Base-by-base conservation (phyloP, 805 yeast species). In the Kregervanrija fluxuum region DNA sequence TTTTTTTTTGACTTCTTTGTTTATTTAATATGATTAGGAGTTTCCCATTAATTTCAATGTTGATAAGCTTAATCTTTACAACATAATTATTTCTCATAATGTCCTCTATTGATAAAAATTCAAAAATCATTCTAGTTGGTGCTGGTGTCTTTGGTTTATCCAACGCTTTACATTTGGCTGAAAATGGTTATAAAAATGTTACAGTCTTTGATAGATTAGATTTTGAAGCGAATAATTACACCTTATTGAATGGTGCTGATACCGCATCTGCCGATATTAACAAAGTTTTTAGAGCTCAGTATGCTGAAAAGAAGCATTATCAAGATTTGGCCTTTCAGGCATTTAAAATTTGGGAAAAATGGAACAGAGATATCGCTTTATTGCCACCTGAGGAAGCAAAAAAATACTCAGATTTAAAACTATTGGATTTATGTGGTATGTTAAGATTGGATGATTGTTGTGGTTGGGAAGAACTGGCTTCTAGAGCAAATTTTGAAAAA, bases 91-190 rank as follows among this genome's bases (percentile, higher is more conserved):
- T 22, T 22, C 6, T 8, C 28, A 22, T 22, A 22, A 22, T 22
- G 28, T 22, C 8, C 28, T 22, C 28, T 2, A 22, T 22, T 22
- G 53, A 59, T 14, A 49, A 49, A 44, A 40, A 48, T n/a, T 42
- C 52, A 2, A 42, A 34, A 28, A 49, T 55, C 12, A 35, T 65
- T 28, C 62, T 74, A 38, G 65, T 71, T n/a, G 80, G 80, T n/a
- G 68, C 75, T 2, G 79, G 80, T 31, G 73, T 70, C 11, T 72
- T 72, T 53, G 80, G 80, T 2, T 57, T 75, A 13, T 70, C 78
- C 4, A 59, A 71, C 1, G 74, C 75, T 3, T 42, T 45, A 22
- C 49, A 53, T 8, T 36, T 56, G 35, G 41, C 45, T 4, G 31
- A 46, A n/a, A 43, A 51, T 28, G 55, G 59, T 4, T 55, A 47